phyloP scores from a whole-genome alignment of 192 early-diverging fungal species.

The Linnemannia schmuckeri region DNA sequence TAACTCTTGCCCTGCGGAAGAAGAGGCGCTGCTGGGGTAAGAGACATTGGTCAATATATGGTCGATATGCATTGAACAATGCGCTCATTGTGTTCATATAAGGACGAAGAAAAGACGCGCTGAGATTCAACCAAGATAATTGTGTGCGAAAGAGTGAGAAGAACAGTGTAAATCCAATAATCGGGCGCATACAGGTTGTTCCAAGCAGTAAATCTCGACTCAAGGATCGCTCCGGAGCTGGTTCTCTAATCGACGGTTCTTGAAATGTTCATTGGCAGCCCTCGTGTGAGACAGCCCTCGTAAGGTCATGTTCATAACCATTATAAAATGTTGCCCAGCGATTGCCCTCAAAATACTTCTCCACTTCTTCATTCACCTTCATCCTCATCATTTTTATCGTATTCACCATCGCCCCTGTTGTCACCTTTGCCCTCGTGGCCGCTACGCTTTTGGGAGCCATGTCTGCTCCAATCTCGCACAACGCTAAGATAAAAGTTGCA shows the following conservation, averaged over 20 bases:
- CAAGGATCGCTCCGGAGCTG: background rate
- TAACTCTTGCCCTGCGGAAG: background rate
- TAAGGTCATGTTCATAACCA: background rate
- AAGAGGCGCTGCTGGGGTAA: background rate
- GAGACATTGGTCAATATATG: too few species aligned
- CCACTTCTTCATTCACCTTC: background rate
- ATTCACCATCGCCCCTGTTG: background rate
- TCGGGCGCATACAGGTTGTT: background rate
- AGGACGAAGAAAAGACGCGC: background rate
- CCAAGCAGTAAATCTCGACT: background rate
- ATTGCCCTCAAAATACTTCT: background rate
- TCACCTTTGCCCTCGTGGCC: conserved; percentile 4
- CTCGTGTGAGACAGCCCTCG: background rate
- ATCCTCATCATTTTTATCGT: background rate
- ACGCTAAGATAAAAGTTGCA: background rate
- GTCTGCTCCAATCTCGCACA: conserved; percentile 3
- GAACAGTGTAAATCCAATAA: background rate
- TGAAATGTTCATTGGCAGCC: background rate
- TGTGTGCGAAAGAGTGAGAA: background rate
- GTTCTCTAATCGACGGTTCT: background rate
- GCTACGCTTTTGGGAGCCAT: conserved; percentile 15
- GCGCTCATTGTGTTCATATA: background rate
- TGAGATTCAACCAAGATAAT: background rate
- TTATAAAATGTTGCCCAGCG: background rate
- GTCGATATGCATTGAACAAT: background rate